Conservation (phyloP, 2,329 filamentous ascomycete species). For the Sporothrix variecibatus region DNA sequence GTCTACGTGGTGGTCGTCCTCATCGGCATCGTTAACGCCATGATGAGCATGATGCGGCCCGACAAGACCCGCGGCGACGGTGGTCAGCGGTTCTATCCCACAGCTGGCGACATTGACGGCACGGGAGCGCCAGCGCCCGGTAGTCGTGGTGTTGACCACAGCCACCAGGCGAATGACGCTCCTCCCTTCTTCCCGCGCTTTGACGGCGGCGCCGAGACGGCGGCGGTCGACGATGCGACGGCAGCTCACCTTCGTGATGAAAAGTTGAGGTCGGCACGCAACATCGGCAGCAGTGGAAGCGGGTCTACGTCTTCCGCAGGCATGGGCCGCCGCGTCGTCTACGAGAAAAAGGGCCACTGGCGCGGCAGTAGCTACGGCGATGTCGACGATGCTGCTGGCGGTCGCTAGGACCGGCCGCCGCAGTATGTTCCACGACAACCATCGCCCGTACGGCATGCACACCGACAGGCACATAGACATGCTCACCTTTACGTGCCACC, state of each 20-base stretch:
- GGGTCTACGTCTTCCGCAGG: too few relatives aligned
- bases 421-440: slow-evolving; percentile 12
- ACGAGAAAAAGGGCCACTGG: slow-evolving; percentile 37
- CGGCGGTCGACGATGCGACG: slow-evolving; percentile 26
- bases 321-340: slow-evolving; percentile 28
- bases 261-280: slow-evolving; percentile 30
- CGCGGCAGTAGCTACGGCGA: slow-evolving; percentile 42
- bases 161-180: not conserved
- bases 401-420: slow-evolving; percentile 30
- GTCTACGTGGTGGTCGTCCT: slow-evolving; percentile 79
- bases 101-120: not conserved
- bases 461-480: not conserved
- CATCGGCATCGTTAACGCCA: slow-evolving; percentile 68
- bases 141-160: slow-evolving; percentile 9
- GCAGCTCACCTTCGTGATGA: slow-evolving; percentile 35
- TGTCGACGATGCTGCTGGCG: slow-evolving; percentile 38
- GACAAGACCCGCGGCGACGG: slow-evolving; percentile 64
- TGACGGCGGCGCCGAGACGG: slow-evolving; percentile 25
- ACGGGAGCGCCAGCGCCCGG: not conserved
- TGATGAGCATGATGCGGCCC: slow-evolving; percentile 59
- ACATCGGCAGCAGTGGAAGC: not conserved
- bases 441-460: not conserved
- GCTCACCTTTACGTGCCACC: slow-evolving; percentile 17
- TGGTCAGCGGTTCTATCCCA: slow-evolving; percentile 44
- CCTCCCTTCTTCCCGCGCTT: slow-evolving; percentile 26